Evolutionary conservation across 805 yeast species (phyloP), one percentile per base, ranked within the genome.

Genomic region (Starmerella asiatica): DNA sequence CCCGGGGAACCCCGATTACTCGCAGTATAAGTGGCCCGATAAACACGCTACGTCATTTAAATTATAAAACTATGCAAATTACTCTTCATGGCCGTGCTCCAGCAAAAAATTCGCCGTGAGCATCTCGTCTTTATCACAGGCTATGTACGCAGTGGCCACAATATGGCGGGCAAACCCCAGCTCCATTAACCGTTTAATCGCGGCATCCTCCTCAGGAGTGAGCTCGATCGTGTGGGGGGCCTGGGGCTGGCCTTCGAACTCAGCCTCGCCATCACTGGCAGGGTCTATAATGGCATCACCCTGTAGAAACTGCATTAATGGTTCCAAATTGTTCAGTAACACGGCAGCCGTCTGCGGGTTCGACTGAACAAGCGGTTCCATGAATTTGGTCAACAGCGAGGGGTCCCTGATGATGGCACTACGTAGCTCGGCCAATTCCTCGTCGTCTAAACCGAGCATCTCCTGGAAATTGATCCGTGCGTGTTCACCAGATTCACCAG

Each of bases 51-150:
- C 23, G 33, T 29, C 28, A 2, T 32, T 32, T n/a, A 15, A 5
- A 11, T n/a, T 30, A 30, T 14, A 14, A 16, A 11, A 12, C n/a
- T 18, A 18, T 8, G 6, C 6, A 5, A 35, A 4, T 19, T 31
- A 42, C 9, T 43, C 46, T 9, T 50, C 54, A 32, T 43, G 24
- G 18, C 63, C 67, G 40, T 65, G 64, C 52, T 64, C 69, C 39
- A 91, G 81, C 52, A 91, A 68, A 56, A 84, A 73, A 64, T 91
- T 91, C 18, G 97, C 98, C 32, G 98, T 85, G 54, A 83, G 72
- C 65, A 88, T 95, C 65, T 91, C 98, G 62, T 91, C 84, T 64
- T 85, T 88, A 56, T 91, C 98, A 62, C 98, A 91, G 31, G 97
- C 97, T 70, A 91, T 77, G 64, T 83, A 91, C 23, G 93, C 94